Base-by-base conservation (phyloP, 2,329 filamentous ascomycete genomes). In the Lasiodiplodia theobromae region DNA sequence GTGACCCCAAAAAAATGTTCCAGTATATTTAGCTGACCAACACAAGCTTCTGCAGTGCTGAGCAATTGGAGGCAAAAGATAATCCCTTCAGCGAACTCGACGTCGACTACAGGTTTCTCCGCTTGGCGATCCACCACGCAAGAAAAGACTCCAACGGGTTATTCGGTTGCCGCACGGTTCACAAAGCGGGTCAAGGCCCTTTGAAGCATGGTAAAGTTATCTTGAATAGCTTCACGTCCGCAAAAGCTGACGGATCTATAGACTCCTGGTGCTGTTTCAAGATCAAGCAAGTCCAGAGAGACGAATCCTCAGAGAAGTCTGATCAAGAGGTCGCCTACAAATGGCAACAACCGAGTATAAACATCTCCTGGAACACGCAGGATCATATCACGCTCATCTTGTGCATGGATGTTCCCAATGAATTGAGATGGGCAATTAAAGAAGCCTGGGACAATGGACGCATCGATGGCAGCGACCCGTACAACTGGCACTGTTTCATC, bases 251-350 rank as follows among this genome's bases (percentile, higher is more conserved):
- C 14, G 5, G 11, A n/a, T 4, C 23, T 11, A 16, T 16, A 66
- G 63, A 66, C n/a, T 66, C 63, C 44, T 66, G 63, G 63, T 66
- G 38, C 16, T 66, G 63, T 23, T 66, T 66, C 8, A 66, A 66
- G n/a, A 47, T 66, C 21, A 66, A 66, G 14, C 63, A 66, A 28
- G 63, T 66, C 11, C 23, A n/a, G 6, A 64, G 28, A 23, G n/a
- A 7, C 2, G 1, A 37, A 11, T 5, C 14, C 5, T 3, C 16
- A 23, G 28, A 11, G 6, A 7, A 23, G 11, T 5, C 28, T 4
- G 12, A 5, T 8, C 38, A 12, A 14, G 31, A 38, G 16, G 23
- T 64, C 31, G n/a, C 18, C 4, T 64, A 64, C 25, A 1, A 18
- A 16, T 66, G 63, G 51, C 34, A 44, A 12, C 63, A 66, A 37